Evolutionary conservation across 495 filamentous ascomycete species (phyloP), one percentile per base, ranked within the genome.

Genomic region (Mytilinidion resinicola): DNA sequence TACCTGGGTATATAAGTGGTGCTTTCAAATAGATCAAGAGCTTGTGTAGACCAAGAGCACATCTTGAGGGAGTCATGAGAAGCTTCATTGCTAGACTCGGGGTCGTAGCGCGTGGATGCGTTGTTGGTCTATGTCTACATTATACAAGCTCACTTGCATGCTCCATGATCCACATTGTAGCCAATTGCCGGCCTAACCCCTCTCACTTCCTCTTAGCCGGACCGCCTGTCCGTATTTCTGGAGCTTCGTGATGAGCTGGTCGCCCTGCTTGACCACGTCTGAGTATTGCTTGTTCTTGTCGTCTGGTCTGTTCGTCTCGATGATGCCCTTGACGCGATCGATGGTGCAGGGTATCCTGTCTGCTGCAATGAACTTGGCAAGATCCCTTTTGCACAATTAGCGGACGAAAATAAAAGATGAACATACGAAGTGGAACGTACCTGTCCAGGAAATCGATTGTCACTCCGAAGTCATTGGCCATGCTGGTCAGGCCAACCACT

Each of bases 211-310:
- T 59, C 95, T 82, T 74, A 98, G 79, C 64, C 95, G 80, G 34
- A 98, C 93, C 3, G 92, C 86, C 76, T 98, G 93, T 19, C 93
- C 93, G 69, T 96, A 98, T 77, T 97, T 98, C 76, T 98, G 93
- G 51, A 98, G 78, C 79, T 98, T 98, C 59, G 95, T 98, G 72
- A 98, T 96, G 49, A 98, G 76, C 66, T 92, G 85, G 74, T 98
- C 93, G 30, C 93, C 93, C 67, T 96, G 92, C 78, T 91, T 93
- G 50, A 98, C 90, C 36, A 96, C 89, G 67, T 96, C 93, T 50
- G 91, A 84, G 71, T 97, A 98, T 73, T 98, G 93, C 78, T 95
- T 95, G 79, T 96, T 96, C 82, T 97, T 97, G 72, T 96, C 90
- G 68, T 96, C 95, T 4, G 93, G 91, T 51, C 95, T 80, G 74